phyloP scores from a whole-genome alignment of 768 basidiomycete genomes.

The Tylopilus balloui region DNA sequence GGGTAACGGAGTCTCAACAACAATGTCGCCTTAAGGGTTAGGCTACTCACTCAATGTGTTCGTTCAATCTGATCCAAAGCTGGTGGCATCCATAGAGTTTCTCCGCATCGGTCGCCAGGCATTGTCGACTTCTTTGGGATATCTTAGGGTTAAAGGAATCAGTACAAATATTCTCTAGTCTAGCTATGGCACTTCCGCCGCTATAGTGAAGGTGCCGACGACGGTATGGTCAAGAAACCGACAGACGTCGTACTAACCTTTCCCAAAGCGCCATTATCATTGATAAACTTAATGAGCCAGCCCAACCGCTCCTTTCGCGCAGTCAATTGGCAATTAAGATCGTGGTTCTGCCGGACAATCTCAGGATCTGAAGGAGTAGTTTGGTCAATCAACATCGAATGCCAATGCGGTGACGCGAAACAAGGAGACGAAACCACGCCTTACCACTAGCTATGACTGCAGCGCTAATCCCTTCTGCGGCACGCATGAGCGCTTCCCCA shows the following conservation, averaged over 20 bases:
- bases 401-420: neutral
- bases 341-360: constrained; percentile 70
- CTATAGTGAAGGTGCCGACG: neutral
- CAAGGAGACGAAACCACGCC: neutral
- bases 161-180: neutral
- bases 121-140: constrained; percentile 72
- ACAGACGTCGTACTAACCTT: constrained; percentile 46
- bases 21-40: neutral
- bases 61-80: constrained; percentile 76
- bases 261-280: constrained; percentile 73
- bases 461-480: constrained; percentile 69
- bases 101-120: constrained; percentile 78
- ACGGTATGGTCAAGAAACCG: neutral
- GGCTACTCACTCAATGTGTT: constrained; percentile 52
- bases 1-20: constrained; percentile 2
- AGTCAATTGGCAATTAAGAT: constrained; percentile 72
- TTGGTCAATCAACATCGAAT: neutral
- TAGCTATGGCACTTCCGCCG: neutral
- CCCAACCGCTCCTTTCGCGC: constrained; percentile 71
- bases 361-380: constrained; percentile 44
- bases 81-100: constrained; percentile 77
- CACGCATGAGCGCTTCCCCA: constrained; percentile 73
- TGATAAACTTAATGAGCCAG: constrained; percentile 87
- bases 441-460: constrained; percentile 72
- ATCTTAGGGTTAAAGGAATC: constrained; percentile 45